Base-by-base conservation (phyloP, 192 early-diverging fungal genomes). In the Cladochytrium replicatum region DNA sequence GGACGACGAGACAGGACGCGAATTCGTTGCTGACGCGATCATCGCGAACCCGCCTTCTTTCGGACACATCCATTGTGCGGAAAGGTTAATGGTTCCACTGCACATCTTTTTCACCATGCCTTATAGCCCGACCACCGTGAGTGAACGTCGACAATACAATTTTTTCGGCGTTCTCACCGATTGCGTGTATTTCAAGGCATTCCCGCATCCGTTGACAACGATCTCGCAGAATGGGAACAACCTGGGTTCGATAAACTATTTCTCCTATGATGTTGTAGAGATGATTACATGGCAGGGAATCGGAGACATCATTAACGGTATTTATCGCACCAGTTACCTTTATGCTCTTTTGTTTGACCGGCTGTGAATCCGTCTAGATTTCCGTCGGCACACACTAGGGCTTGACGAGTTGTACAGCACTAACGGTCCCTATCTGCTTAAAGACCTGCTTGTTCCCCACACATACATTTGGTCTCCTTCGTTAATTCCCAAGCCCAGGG, bases 21-120 rank as follows among this genome's bases (percentile, higher is more conserved):
- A 7, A n/a, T 65, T 65, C 41, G 13, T 38, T 9, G 63, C 61
- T 17, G 23, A 69, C 6, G 43, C 49, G 8, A 68, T 68, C 40
- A 68, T 68, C 23, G 61, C 61, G 4, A 66, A 66, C 41, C 66
- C 66, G 4, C 46, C 61, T 6, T 25, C 66, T 13, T 68, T 63
- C 42, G 66, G 53, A 5, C 62, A 66, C 43, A 69, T 68, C 23
- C 66, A 68, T 44, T 58, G 52, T 45, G 66, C 66, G 11, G 50
- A 68, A 38, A 49, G 45, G 26, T 46, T 68, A 27, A 9, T 15
- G 9, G 44, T 68, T n/a, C 66, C 66, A 5, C 28, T 70, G n/a
- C 60, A 69, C 41, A 50, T 66, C 6, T 60, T 52, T 41, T 68
- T 68, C 48, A 68, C 52, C 6, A 58, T 68, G 47, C 23, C 42